Conservation (phyloP, 805 yeast genomes). For the Diddensiella caesifluorescens region DNA sequence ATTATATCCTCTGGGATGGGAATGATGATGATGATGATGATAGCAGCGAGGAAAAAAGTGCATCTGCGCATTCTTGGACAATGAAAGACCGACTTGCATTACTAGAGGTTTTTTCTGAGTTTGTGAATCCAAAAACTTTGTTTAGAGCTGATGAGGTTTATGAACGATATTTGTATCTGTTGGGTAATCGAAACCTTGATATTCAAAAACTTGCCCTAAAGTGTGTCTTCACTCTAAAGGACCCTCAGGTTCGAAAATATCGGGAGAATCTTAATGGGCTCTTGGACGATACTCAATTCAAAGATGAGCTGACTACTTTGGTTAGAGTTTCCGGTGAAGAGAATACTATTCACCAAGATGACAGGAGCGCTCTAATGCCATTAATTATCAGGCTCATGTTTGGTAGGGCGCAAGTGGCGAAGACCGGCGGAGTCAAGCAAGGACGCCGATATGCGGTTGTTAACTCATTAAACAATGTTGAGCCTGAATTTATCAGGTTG, state of each 20-base stretch:
- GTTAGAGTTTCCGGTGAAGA: slow-evolving; percentile 47
- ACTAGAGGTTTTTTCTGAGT: slow-evolving; percentile 56
- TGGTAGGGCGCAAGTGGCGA: slow-evolving; percentile 76
- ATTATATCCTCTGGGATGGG: slow-evolving; percentile 44
- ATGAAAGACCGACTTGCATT: slow-evolving; percentile 36
- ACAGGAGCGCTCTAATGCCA: slow-evolving; percentile 59
- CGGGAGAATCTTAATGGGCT: slow-evolving; percentile 66
- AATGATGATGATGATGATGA: slow-evolving; percentile 26
- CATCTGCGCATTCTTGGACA: slow-evolving; percentile 21
- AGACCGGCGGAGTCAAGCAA: slow-evolving; percentile 61
- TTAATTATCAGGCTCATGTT: slow-evolving; percentile 69
- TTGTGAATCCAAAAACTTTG: slow-evolving; percentile 57
- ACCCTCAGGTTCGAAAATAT: slow-evolving; percentile 56
- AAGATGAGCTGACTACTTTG: slow-evolving; percentile 74
- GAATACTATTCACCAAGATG: slow-evolving; percentile 51
- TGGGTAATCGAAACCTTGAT: slow-evolving; percentile 56
- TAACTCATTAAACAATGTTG: slow-evolving; percentile 32
- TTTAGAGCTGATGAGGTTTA: slow-evolving; percentile 49
- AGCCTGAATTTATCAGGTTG: slow-evolving; percentile 41
- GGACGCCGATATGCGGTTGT: slow-evolving; percentile 51
- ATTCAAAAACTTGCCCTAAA: slow-evolving; percentile 70
- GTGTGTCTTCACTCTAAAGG: slow-evolving; percentile 61
- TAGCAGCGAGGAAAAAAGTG: slow-evolving; percentile 6
- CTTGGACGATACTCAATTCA: slow-evolving; percentile 74
- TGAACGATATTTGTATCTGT: slow-evolving; percentile 45